Conservation (phyloP, 345 rosid species). For the Syzygium jambos region DNA sequence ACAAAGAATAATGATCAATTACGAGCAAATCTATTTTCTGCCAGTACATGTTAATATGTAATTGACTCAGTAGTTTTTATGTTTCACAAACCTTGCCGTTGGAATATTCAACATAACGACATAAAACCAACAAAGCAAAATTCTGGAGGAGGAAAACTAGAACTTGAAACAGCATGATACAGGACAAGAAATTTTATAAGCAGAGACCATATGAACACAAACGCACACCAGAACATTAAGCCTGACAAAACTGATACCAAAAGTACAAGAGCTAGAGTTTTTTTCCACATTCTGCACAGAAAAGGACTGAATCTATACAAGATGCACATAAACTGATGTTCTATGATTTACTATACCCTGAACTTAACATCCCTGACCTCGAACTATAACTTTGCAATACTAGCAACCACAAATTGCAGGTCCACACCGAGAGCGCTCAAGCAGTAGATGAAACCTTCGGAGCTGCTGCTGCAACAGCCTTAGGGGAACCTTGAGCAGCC, state of each 20-base stretch:
- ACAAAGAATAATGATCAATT: not conserved
- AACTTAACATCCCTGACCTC: not conserved
- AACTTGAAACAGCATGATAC: not conserved
- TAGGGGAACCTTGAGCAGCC: not conserved
- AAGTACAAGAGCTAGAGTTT: not conserved
- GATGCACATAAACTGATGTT: not conserved
- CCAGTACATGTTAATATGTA: not conserved
- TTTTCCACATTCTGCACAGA: not conserved
- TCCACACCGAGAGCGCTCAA: not conserved
- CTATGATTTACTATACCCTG: not conserved
- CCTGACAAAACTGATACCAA: not conserved
- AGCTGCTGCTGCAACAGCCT: slow-evolving; percentile 4
- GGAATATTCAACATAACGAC: not conserved
- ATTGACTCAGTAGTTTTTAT: not conserved
- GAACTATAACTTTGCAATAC: not conserved
- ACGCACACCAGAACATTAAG: not conserved
- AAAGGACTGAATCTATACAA: not conserved
- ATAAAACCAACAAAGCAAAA: not conserved
- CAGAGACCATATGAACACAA: not conserved
- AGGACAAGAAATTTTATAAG: not conserved
- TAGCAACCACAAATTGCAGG: not conserved
- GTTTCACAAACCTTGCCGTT: not conserved
- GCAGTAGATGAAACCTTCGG: slow-evolving; percentile 10
- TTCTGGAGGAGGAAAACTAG: not conserved
- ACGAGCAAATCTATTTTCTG: too few relatives aligned